Conservation (phyloP, 495 filamentous ascomycete species). For the Aspergillus diversus region DNA sequence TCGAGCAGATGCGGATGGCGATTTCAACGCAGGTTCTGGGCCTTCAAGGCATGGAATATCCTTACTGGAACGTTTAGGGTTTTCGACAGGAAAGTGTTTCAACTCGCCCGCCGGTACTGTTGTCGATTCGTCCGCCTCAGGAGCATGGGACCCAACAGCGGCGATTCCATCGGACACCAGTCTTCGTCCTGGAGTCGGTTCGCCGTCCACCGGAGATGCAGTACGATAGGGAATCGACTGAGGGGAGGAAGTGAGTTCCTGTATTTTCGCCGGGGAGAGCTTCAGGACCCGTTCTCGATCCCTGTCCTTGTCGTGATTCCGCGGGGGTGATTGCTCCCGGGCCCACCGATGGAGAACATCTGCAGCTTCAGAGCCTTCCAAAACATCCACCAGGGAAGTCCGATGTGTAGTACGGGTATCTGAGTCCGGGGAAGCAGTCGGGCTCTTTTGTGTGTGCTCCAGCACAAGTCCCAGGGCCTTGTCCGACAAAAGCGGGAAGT, state of each 20-base stretch:
- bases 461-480: slow-evolving; percentile 28
- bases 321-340: slow-evolving; percentile 22
- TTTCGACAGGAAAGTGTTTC: slow-evolving; percentile 19
- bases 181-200: slow-evolving; percentile 25
- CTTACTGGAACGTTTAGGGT: slow-evolving; percentile 31
- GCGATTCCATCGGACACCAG: slow-evolving; percentile 32
- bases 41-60: slow-evolving; percentile 32
- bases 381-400: slow-evolving; percentile 29
- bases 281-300: slow-evolving; percentile 53
- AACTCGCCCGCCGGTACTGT: slow-evolving; percentile 24
- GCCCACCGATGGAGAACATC: slow-evolving; percentile 19
- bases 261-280: slow-evolving; percentile 55
- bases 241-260: slow-evolving; percentile 59
- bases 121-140: slow-evolving; percentile 21
- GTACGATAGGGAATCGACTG: slow-evolving; percentile 52
- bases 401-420: slow-evolving; percentile 14
- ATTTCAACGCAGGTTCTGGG: slow-evolving; percentile 25
- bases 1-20: slow-evolving; percentile 26
- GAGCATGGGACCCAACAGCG: slow-evolving; percentile 1
- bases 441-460: slow-evolving; percentile 21
- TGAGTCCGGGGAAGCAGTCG: background rate
- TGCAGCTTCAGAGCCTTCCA: slow-evolving; percentile 22
- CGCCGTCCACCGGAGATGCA: slow-evolving; percentile 26
- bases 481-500: slow-evolving; percentile 22
- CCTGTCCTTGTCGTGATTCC: slow-evolving; percentile 27